Evolutionary conservation across 2,329 filamentous ascomycete species (phyloP).

Genomic region (Stachybotrys echinatus): DNA sequence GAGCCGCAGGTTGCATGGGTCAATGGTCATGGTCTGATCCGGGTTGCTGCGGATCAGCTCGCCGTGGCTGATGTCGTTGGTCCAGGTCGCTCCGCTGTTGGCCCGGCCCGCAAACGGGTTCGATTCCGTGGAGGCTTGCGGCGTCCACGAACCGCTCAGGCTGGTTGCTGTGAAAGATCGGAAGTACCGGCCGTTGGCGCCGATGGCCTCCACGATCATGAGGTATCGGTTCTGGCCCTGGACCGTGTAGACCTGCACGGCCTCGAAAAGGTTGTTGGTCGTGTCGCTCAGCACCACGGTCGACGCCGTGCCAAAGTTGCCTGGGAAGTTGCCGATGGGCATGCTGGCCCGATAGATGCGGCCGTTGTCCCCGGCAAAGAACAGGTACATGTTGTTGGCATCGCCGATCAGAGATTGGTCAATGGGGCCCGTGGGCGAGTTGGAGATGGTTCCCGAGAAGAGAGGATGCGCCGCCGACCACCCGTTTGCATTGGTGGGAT

Average conservation of each 20-base stretch:
- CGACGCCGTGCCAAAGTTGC: constrained; percentile 48
- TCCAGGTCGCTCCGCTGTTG: constrained; percentile 58
- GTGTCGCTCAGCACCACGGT: constrained; percentile 47
- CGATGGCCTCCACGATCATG: constrained; percentile 63
- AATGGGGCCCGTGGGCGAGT: constrained; percentile 48
- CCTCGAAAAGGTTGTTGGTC: constrained; percentile 57
- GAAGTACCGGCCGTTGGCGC: constrained; percentile 55
- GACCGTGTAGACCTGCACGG: constrained; percentile 61
- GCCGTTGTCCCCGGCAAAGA: constrained; percentile 64
- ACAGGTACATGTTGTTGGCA: constrained; percentile 56
- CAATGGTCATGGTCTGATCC: constrained; percentile 59
- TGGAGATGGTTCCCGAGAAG: constrained; percentile 49
- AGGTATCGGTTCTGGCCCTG: constrained; percentile 51
- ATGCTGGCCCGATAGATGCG: constrained; percentile 60
- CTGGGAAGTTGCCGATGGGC: constrained; percentile 57
- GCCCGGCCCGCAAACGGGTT: constrained; percentile 62
- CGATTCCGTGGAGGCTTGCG: constrained; percentile 48
- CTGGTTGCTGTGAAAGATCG: constrained; percentile 58
- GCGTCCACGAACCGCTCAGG: constrained; percentile 52
- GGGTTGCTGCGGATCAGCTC: constrained; percentile 51
- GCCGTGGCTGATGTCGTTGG: constrained; percentile 62
- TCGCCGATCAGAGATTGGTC: constrained; percentile 63
- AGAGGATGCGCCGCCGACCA: constrained; percentile 51
- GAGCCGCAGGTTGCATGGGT: constrained; percentile 59
- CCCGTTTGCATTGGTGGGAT: constrained; percentile 51